Conservation (phyloP, 768 basidiomycete genomes). For the Agrocybe praecox region DNA sequence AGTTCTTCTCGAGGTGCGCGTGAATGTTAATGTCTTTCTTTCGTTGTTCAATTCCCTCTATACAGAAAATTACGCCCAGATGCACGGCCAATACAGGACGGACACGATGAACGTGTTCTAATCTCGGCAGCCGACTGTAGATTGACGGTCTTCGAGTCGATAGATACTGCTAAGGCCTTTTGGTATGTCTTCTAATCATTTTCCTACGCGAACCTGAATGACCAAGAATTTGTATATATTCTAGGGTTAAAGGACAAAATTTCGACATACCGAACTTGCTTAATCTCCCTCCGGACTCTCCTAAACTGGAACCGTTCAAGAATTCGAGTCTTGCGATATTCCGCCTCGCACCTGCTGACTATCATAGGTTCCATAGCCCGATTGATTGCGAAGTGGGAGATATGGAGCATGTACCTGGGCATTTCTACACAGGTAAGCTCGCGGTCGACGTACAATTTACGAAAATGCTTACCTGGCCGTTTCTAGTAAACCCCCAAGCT, state of each 20-base stretch:
- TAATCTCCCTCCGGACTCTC: slow-evolving; percentile 41
- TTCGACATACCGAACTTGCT: slow-evolving; percentile 71
- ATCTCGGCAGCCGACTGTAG: slow-evolving; percentile 76
- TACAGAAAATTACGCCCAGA: slow-evolving; percentile 54
- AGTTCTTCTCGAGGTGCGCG: slow-evolving; percentile 66
- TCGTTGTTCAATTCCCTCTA: background rate
- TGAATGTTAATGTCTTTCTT: background rate
- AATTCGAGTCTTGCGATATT: slow-evolving; percentile 64
- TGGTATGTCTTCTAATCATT: slow-evolving; percentile 46
- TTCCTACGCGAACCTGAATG: background rate
- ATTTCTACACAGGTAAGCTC: slow-evolving; percentile 59
- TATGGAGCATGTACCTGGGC: slow-evolving; percentile 48
- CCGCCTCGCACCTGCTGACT: slow-evolving; percentile 79
- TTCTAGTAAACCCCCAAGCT: slow-evolving; percentile 78
- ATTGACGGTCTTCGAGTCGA: slow-evolving; percentile 64
- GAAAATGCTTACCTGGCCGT: no score
- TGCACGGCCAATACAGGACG: slow-evolving; percentile 63
- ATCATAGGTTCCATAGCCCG: slow-evolving; percentile 80
- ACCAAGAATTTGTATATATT: background rate
- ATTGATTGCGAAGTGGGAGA: slow-evolving; percentile 56
- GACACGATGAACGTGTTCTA: slow-evolving; percentile 50
- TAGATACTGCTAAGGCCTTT: slow-evolving; percentile 62
- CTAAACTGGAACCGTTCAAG: slow-evolving; percentile 40
- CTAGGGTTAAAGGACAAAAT: slow-evolving; percentile 67
- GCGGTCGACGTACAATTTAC: no score